Percentiles rank a stretch among this genome's conserved stretches.
phyloP scores from a whole-genome alignment of 2,329 filamentous ascomycete genomes.

The Botryotinia globosa region DNA sequence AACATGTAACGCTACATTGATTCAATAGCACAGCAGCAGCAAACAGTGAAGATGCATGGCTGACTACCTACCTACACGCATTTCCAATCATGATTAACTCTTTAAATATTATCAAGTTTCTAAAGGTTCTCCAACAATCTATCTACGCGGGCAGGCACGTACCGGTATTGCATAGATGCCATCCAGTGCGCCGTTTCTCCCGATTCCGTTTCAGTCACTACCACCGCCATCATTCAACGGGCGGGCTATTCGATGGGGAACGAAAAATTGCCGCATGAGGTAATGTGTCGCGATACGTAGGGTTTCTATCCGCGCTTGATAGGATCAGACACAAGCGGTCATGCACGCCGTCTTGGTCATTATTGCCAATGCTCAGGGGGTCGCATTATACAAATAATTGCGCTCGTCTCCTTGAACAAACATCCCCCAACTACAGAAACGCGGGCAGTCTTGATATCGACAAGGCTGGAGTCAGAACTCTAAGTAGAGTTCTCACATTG shows the following conservation, averaged over 20 bases:
- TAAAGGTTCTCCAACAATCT: background rate
- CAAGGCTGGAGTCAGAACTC: background rate
- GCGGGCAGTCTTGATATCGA: background rate
- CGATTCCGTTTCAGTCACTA: background rate
- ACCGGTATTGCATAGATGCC: background rate
- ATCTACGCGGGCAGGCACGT: background rate
- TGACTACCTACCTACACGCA: background rate
- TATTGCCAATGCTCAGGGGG: background rate
- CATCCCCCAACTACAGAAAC: background rate
- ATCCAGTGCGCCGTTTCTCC: background rate
- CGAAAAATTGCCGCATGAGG: background rate
- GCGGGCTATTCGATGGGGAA: background rate
- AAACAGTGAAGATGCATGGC: background rate
- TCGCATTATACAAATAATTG: background rate
- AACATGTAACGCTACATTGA: background rate
- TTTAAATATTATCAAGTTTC: background rate
- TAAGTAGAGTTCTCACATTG: slow-evolving; percentile 12
- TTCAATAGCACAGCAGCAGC: background rate
- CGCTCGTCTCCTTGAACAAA: background rate
- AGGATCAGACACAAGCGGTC: background rate
- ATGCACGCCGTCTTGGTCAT: slow-evolving; percentile 13
- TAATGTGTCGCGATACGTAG: background rate
- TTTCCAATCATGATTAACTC: background rate
- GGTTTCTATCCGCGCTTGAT: background rate
- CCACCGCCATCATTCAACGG: background rate